phyloP scores from a whole-genome alignment of 371 early-diverging fungal species.

The Apophysomyces elegans region DNA sequence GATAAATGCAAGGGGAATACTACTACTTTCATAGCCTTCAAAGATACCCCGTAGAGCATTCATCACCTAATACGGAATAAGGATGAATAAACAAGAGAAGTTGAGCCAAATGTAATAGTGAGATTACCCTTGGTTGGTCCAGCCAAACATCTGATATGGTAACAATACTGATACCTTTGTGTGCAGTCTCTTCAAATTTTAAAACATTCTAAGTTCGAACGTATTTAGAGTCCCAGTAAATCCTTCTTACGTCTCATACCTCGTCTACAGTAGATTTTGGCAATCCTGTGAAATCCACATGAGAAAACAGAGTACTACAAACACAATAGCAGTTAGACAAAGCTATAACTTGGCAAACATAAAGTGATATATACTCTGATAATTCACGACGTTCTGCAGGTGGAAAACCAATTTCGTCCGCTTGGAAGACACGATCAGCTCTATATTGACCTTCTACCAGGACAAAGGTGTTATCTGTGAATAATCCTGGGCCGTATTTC shows the following conservation, averaged over 20 bases:
- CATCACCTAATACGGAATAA: slow-evolving; percentile 41
- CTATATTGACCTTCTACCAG: slow-evolving; percentile 80
- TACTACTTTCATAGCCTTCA: slow-evolving; percentile 65
- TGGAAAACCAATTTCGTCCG: slow-evolving; percentile 74
- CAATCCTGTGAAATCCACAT: slow-evolving; percentile 64
- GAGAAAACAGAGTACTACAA: slow-evolving; percentile 47
- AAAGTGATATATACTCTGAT: slow-evolving; percentile 53
- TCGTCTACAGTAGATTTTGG: slow-evolving; percentile 54
- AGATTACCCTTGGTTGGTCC: slow-evolving; percentile 75
- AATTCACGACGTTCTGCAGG: slow-evolving; percentile 71
- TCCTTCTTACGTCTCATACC: slow-evolving; percentile 21
- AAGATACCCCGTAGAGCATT: slow-evolving; percentile 68
- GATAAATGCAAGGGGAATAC: slow-evolving; percentile 82
- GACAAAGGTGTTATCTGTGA: slow-evolving; percentile 84
- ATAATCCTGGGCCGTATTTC: slow-evolving; percentile 70
- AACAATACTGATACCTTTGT: slow-evolving; percentile 69
- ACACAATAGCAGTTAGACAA: background rate
- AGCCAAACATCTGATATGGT: slow-evolving; percentile 87
- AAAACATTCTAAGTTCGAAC: slow-evolving; percentile 23
- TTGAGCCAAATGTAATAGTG: slow-evolving; percentile 6
- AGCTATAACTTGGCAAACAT: background rate
- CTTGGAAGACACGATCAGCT: slow-evolving; percentile 71
- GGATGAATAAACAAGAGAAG: background rate
- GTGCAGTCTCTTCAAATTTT: slow-evolving; percentile 49
- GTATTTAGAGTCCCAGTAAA: background rate